Base-by-base conservation (phyloP, 2,329 filamentous ascomycete species). In the Penicillium sp. region DNA sequence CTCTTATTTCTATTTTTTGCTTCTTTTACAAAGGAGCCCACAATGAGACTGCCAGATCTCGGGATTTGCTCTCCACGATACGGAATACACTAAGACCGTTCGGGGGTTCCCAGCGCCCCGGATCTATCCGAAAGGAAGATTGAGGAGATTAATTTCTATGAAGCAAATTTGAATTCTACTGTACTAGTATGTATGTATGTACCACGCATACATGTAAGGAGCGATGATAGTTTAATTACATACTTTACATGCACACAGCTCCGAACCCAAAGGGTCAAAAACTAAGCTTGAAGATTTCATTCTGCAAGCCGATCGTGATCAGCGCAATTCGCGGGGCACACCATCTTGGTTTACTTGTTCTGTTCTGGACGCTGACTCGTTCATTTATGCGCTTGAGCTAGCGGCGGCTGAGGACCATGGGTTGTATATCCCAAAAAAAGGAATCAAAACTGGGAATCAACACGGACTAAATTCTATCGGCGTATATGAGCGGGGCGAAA, bases 401-500 rank as follows among this genome's bases (percentile, higher is more conserved):
- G 52, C 47, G 57, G 59, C 53, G 56, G 58, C 58, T 56, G 53
- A 54, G 59, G 48, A 45, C 51, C 51, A 11, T 43, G 39, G 39
- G 23, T 43, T 14, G 14, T 28, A 14, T 11, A n/a, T 18, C 39
- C 39, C 23, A 26, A 43, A 28, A 43, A 47, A 55, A 42, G 51
- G 45, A 24, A 36, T 18, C 23, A 13, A 28, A 29, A 39, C 42
- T 24, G 19, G 19, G 37, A 39, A 44, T 16, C 21, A 8, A 31
- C 40, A 10, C 40, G 26, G 52, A 18, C 14, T 16, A 55, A 62
- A 56, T 51, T 54, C 45, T 56, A 63, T 59, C 54, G 58, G 31
- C 11, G n/a, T 16, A 33, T 10, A 28, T 39, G 29, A 24, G 48
- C 34, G 24, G 26, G 39, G 16, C 13, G 23, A n/a, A 10, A 5